phyloP scores from a whole-genome alignment of 148 eudicot species.

The Cornus florida region DNA sequence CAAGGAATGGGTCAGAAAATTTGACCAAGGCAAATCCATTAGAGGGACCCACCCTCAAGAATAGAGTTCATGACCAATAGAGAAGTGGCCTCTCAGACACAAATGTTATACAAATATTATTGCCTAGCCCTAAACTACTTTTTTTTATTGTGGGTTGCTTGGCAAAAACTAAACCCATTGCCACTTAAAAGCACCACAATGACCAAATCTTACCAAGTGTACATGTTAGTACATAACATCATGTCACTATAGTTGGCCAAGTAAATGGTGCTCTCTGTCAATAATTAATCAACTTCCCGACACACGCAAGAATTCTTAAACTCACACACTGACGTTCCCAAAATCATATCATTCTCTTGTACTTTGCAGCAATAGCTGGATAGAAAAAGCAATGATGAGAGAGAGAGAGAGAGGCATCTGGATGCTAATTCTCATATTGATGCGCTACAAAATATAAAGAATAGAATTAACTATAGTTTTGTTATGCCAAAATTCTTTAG shows the following conservation, averaged over 20 bases:
- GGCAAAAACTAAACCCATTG: not conserved
- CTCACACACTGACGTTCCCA: not conserved
- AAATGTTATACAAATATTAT: not conserved
- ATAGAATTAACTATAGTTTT: not conserved
- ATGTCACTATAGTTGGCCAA: not conserved
- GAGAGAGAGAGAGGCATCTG: not conserved
- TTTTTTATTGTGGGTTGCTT: not conserved
- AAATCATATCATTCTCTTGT: constrained; percentile 1
- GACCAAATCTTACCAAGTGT: not conserved
- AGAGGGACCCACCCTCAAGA: not conserved
- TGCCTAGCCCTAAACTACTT: not conserved
- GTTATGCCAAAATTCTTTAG: not conserved
- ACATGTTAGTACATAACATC: too few relatives aligned
- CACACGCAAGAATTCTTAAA: not conserved
- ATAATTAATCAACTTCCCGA: not conserved
- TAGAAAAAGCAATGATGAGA: not conserved
- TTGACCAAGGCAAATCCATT: not conserved
- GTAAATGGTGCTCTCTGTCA: not conserved
- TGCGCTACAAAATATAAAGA: not conserved
- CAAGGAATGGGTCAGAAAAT: not conserved
- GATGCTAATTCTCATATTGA: not conserved
- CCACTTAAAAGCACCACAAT: not conserved
- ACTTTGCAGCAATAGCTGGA: not conserved
- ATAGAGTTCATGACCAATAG: not conserved
- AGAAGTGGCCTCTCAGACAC: not conserved